Base-by-base conservation (phyloP, 495 filamentous ascomycete species). In the Hyaloscypha finlandica region DNA sequence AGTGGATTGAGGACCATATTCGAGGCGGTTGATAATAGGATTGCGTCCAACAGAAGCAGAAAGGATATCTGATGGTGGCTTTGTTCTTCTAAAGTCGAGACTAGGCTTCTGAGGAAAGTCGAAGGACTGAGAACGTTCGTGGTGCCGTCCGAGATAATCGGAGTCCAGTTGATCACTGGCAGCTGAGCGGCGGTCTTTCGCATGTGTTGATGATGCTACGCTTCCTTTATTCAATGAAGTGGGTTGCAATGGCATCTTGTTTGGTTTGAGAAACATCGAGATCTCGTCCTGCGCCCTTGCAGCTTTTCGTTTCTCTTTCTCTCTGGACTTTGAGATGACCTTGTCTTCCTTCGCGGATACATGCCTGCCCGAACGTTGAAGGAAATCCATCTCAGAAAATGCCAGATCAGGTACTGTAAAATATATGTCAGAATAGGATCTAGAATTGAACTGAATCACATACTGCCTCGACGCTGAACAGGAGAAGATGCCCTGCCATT, bases 331-430 rank as follows among this genome's bases (percentile, higher is more conserved):
- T 22, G 70, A 59, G 2, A 5, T 62, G 33, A 22, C 25, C n/a
- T 58, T 66, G 11, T 66, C 58, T 4, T 61, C 37, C 11, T 61
- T 68, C 1, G 3, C 29, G 6, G 39, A 2, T 9, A 32, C 22
- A 29, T 65, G 67, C 32, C 60, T 65, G 42, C 68, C 68, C 12
- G 73, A 65, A 4, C 73, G 70, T 30, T 73, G 74, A 35, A 91
- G 81, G 69, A 92, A 91, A 19, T 80, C 79, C 80, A 89, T 87
- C 69, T 91, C 86, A 1, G 85, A 89, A 74, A 92, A 93, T 1
- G 84, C 79, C 53, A 90, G 80, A 71, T 90, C 85, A 35, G 86
- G 81, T 53, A 90, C 88, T 90, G 70, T 75, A 42, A 71, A 63
- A 25, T 3, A 31, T 1, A 33, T 59, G 22, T 64, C 22, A 65